Base-by-base conservation (phyloP, 352 stramenopile species). In the Proteromonas lacertae region DNA sequence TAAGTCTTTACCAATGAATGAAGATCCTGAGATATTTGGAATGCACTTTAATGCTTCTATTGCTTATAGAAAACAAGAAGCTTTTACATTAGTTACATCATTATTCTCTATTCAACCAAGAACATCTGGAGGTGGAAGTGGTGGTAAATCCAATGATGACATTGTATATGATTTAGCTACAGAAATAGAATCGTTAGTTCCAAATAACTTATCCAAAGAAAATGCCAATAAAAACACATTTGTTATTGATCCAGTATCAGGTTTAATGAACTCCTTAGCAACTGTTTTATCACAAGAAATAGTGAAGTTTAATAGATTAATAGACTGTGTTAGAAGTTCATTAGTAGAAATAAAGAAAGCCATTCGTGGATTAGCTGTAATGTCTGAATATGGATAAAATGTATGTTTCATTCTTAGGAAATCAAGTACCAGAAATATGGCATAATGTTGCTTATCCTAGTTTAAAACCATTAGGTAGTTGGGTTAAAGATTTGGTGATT, bases 371-470 rank as follows among this genome's bases (percentile, higher is more conserved):
- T 69, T 63, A 22, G 78, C 84, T 42, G 69, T 89, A 42, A 90
- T 90, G 74, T 81, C 63, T 13, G 72, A 63, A 90, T 24, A 48
- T 92, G n/a, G 76, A 92, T 47, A 73, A 77, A 42, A 91, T 90
- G 74, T 90, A 89, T 57, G 77, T 52, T 30, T 59, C 66, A 2
- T 83, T 91, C 21, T 45, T 88, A 18, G 80, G 83, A 39, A 77
- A 79, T 33, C 52, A 62, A 22, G 60, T 91, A 4, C 76, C 76
- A 6, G 56, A 56, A 24, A 53, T 84, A 19, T 91, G 76, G 76
- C 48, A 47, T 7, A 50, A 51, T 4, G 67, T 87, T 36, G 69
- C 66, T 21, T 91, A 89, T 51, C 68, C 72, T 8, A 86, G 67
- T 10, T 58, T 88, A 13, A 91, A 91, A 44, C 66, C 65, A 4